These are phyloP conservation scores for Carex arenaria DNA, from an alignment of 202 grass and related monocot species.

Conservation along the genomic window DNA sequence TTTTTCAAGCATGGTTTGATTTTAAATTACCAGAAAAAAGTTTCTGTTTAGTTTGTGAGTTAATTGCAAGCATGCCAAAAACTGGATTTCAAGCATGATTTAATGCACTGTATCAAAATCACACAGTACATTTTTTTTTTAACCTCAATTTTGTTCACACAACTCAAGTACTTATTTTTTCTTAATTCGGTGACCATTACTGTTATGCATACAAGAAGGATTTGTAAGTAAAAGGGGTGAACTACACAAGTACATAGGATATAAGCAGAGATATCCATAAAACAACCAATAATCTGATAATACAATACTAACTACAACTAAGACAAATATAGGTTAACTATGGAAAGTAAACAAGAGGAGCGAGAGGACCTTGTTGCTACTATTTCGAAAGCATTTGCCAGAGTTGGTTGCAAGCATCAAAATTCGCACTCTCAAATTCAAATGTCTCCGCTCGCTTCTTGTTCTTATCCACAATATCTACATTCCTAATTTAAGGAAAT, in stretches of 20 bases:
- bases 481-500: slow-evolving; percentile 4
- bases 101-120: neutral
- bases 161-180: too few species aligned
- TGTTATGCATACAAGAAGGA: neutral
- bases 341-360: neutral
- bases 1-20: too few species aligned
- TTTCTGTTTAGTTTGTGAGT: too few species aligned
- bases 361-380: neutral
- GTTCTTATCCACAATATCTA: slow-evolving; percentile 57
- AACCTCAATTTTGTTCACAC: neutral
- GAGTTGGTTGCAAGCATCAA: slow-evolving; percentile 49
- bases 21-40: neutral
- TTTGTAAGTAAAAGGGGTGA: neutral
- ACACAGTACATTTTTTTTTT: neutral
- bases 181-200: neutral
- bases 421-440: slow-evolving; percentile 35
- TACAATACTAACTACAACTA: neutral
- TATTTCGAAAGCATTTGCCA: slow-evolving; percentile 49
- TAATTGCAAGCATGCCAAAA: too few species aligned
- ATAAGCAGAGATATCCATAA: neutral
- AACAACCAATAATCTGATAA: neutral
- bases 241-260: neutral
- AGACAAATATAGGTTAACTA: neutral
- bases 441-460: slow-evolving; percentile 52
- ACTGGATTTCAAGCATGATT: too few species aligned